phyloP scores from a whole-genome alignment of 768 basidiomycete genomes.

The Kwoniella bestiolae region DNA sequence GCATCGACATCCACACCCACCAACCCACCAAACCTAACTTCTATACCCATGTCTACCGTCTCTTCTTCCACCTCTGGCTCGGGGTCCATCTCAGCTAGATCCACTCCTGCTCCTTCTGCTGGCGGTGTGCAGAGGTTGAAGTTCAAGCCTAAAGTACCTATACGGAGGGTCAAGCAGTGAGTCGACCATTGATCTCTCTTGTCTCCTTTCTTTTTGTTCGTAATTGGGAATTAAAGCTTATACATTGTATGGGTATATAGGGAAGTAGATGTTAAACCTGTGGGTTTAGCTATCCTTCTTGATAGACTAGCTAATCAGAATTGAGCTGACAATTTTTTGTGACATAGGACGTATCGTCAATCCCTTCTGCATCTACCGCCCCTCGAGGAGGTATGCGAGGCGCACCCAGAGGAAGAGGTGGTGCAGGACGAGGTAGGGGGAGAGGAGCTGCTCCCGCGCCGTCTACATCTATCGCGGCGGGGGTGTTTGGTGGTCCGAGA shows the following conservation, averaged over 20 bases:
- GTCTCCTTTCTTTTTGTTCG: background rate
- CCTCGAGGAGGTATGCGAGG: constrained; percentile 29
- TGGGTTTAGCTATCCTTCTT: no score
- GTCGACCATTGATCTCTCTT: constrained; percentile 14
- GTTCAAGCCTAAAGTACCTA: constrained; percentile 49
- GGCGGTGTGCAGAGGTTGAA: constrained; percentile 40
- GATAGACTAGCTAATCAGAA: no score
- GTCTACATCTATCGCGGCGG: constrained; percentile 34
- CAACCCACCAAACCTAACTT: constrained; percentile 2
- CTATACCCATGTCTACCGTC: constrained; percentile 14
- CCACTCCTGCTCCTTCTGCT: constrained; percentile 11
- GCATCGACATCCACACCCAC: background rate
- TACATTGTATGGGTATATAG: no score
- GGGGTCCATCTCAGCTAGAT: constrained; percentile 14
- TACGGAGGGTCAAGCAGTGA: constrained; percentile 42
- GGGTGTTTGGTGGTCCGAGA: constrained; percentile 43
- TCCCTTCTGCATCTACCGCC: constrained; percentile 14
- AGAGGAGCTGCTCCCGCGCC: constrained; percentile 24
- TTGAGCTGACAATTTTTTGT: background rate
- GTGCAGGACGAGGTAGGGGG: constrained; percentile 27
- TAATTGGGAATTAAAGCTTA: no score
- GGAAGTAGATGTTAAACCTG: constrained; percentile 46
- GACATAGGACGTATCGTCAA: constrained; percentile 19
- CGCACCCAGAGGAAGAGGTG: constrained; percentile 31
- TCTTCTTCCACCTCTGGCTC: constrained; percentile 5